Conservation (phyloP, 1,139 yeast species). For the Pichia sp. region DNA sequence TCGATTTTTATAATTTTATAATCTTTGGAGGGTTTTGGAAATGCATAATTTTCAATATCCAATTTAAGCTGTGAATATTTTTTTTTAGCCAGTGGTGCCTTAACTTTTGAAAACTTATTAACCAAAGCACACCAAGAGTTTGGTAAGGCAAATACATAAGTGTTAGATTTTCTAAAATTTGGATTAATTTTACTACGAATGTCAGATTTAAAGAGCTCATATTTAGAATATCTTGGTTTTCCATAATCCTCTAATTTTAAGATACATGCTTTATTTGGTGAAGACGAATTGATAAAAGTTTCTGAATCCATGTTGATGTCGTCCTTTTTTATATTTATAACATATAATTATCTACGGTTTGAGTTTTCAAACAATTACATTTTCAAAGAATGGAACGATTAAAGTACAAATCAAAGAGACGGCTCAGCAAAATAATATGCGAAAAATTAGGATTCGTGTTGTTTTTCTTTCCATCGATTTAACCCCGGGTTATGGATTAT, state of each 20-base stretch:
- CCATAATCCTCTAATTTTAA: too few species aligned
- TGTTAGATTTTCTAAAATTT: neutral
- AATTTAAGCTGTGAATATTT: neutral
- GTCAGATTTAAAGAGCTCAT: conserved; percentile 4
- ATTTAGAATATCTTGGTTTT: neutral
- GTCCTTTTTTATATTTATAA: too few species aligned
- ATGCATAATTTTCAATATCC: neutral
- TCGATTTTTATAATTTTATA: conserved; percentile 1
- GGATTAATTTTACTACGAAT: conserved; percentile 6
- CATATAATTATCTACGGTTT: too few species aligned
- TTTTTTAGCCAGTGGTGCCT: too few species aligned
- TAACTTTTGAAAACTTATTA: neutral
- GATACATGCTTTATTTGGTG: too few species aligned
- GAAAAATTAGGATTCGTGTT: too few species aligned
- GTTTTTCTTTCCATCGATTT: too few species aligned
- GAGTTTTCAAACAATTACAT: too few species aligned
- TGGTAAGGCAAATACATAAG: conserved; percentile 5
- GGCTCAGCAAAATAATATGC: too few species aligned
- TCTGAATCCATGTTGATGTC: conserved; percentile 9
- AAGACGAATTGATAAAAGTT: conserved; percentile 6
- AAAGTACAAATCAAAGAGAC: too few species aligned
- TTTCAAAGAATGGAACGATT: too few species aligned
- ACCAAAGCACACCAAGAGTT: conserved; percentile 7
- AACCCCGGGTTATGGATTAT: too few species aligned
- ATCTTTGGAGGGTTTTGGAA: conserved; percentile 3